Conservation (phyloP, 169 alveolate genomes). For the Plasmodium vinckei region DNA sequence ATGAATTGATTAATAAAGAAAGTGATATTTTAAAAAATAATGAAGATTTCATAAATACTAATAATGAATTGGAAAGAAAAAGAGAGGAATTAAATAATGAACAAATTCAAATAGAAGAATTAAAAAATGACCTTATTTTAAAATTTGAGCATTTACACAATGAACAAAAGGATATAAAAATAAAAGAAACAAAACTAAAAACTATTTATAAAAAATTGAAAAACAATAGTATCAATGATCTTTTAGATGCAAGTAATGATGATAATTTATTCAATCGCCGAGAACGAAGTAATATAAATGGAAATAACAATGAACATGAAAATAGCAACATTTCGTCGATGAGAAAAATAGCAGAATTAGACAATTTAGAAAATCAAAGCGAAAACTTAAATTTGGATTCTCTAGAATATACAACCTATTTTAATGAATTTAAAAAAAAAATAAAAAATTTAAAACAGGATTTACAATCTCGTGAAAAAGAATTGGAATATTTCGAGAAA, state of each 20-base stretch:
- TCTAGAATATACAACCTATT: slow-evolving; percentile 48
- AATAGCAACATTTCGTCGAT: slow-evolving; percentile 13
- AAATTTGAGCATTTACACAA: slow-evolving; percentile 44
- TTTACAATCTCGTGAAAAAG: slow-evolving; percentile 45
- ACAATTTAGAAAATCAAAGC: slow-evolving; percentile 33
- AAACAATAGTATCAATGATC: slow-evolving; percentile 35
- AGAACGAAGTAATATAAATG: neutral
- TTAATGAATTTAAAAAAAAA: slow-evolving; percentile 53
- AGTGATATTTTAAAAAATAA: slow-evolving; percentile 20
- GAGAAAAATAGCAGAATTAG: slow-evolving; percentile 16
- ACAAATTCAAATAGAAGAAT: slow-evolving; percentile 40
- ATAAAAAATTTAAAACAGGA: slow-evolving; percentile 47
- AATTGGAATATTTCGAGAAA: slow-evolving; percentile 56
- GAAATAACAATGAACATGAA: neutral
- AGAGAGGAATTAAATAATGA: slow-evolving; percentile 47
- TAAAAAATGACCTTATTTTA: slow-evolving; percentile 58
- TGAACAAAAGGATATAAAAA: slow-evolving; percentile 68
- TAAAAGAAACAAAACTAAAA: slow-evolving; percentile 64
- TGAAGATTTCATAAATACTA: slow-evolving; percentile 23
- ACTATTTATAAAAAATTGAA: slow-evolving; percentile 65
- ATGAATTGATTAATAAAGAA: slow-evolving; percentile 19
- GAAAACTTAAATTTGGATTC: slow-evolving; percentile 55
- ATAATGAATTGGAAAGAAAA: slow-evolving; percentile 18
- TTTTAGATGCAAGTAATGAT: slow-evolving; percentile 40
- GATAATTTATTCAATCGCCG: slow-evolving; percentile 2